Base-by-base conservation (phyloP, 305 asterid species). In the Nicotiana rustica region DNA sequence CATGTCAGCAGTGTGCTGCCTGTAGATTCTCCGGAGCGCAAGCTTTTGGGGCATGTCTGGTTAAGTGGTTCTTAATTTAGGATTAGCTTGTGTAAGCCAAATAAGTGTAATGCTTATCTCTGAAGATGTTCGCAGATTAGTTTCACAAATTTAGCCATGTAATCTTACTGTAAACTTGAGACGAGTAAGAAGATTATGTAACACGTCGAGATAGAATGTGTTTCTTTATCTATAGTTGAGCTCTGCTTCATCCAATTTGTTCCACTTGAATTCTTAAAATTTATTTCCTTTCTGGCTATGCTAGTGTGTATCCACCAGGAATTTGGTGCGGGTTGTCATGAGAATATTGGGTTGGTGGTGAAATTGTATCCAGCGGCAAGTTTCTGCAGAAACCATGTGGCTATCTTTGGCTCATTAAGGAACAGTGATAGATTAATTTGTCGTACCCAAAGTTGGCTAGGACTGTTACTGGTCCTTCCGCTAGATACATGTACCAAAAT, bases 31-130 rank as follows among this genome's bases (percentile, higher is more conserved):
- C 78, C 67, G 5, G 36, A 52, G 83, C 83, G 29, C 60, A 81
- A 81, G 83, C 83, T 81, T 81, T 69, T 67, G 65, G 49, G 13
- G 64, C 60, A 67, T 12, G 67, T 81, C 68, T 31, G 41, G 64
- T 52, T 62, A 41, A 18, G 61, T 6, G 70, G 44, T 47, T 6
- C 29, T 66, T 17, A 15, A 29, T 52, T 52, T 75, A 73, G 65
- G 80, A 29, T 75, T 73, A 38, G 44, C 47, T 29, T 29, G 65
- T 29, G 65, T 52, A 29, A 25, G 65, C 65, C 15, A 52, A 52
- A 75, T 75, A 75, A 75, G 80, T 75, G 65, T 14, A 75, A 75
- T 52, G 65, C 79, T 38, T 3, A 47, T 73, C 62, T 47, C 79
- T 47, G 62, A 21, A 44, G 41, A 29, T 75, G 5, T 52, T 52